These are phyloP conservation scores for Basipetospora chlamydospora DNA, from an alignment of 2,329 filamentous ascomycete species.

Conservation along the genomic window DNA sequence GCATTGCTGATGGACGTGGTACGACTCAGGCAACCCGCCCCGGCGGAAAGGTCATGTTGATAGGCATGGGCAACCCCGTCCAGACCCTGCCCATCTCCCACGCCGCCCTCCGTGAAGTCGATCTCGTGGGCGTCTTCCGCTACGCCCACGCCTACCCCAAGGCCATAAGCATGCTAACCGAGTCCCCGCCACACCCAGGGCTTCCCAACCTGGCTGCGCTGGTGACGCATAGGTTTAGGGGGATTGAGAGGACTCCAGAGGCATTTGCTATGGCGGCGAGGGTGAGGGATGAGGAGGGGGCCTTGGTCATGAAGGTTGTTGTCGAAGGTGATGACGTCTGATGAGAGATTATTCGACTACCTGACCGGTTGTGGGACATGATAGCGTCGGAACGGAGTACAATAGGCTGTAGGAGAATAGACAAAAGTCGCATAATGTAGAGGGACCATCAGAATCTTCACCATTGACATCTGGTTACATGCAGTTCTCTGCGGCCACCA, in stretches of 20 bases:
- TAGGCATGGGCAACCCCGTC: conserved; percentile 59
- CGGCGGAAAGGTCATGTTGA: conserved; percentile 54
- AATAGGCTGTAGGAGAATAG: no score
- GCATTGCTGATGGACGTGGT: no score
- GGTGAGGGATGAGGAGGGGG: conserved; percentile 54
- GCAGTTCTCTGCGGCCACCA: no score
- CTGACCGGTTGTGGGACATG: no score
- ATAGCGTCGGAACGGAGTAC: no score
- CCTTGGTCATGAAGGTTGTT: conserved; percentile 62
- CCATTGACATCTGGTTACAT: no score
- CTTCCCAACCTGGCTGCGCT: conserved; percentile 53
- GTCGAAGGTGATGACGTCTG: no score
- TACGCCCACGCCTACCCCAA: conserved; percentile 61
- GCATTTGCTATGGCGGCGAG: conserved; percentile 62
- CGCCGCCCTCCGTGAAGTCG: conserved; percentile 54
- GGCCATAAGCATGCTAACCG: conserved; percentile 35
- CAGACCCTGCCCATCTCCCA: conserved; percentile 56
- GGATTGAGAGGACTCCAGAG: conserved; percentile 45
- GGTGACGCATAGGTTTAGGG: conserved; percentile 55
- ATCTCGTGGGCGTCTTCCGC: conserved; percentile 56
- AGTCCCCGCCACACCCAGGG: conserved; percentile 23
- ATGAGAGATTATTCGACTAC: no score
- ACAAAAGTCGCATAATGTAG: no score
- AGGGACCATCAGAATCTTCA: no score
- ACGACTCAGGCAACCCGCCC: conserved; percentile 37